Conservation (phyloP, 768 basidiomycete genomes). For the Panaeolus cyanescens region DNA sequence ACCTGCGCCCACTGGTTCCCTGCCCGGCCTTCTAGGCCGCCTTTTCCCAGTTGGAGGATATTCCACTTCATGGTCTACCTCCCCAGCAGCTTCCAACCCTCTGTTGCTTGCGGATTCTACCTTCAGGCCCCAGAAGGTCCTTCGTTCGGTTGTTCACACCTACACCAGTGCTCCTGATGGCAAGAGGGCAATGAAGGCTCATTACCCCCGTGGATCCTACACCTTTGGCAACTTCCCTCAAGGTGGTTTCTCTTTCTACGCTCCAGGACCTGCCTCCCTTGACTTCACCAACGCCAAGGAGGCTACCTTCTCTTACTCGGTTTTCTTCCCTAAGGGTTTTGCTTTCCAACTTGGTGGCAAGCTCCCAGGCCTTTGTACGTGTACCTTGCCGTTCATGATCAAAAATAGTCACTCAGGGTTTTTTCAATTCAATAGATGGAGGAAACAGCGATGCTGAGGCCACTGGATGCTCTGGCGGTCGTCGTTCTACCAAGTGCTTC, state of each 20-base stretch:
- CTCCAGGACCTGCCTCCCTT: conserved; percentile 53
- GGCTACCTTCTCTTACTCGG: conserved; percentile 61
- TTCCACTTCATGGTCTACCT: conserved; percentile 49
- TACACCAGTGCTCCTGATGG: conserved; percentile 52
- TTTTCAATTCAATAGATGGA: conserved; percentile 41
- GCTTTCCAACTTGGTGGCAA: conserved; percentile 72
- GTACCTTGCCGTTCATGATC: conserved; percentile 1
- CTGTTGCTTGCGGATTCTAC: conserved; percentile 46
- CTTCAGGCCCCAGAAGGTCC: conserved; percentile 41
- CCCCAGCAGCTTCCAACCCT: conserved; percentile 30
- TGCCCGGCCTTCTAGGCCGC: conserved; percentile 20
- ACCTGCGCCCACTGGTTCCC: conserved; percentile 10
- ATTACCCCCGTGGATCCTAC: conserved; percentile 60
- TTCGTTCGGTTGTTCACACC: conserved; percentile 38
- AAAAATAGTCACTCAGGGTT: conserved; percentile 5
- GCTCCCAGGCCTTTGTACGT: conserved; percentile 70
- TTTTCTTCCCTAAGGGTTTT: conserved; percentile 64
- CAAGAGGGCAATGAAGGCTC: conserved; percentile 50
- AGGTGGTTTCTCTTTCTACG: conserved; percentile 75
- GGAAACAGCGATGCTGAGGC: conserved; percentile 51
- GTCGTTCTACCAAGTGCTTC: conserved; percentile 58
- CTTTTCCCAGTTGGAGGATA: conserved; percentile 44
- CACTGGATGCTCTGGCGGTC: conserved; percentile 64
- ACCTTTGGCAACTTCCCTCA: conserved; percentile 44
- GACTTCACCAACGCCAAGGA: conserved; percentile 66